Percentiles rank a stretch among this genome's conserved stretches.
phyloP scores from a whole-genome alignment of 2,329 filamentous ascomycete genomes.

The Massarina eburnea region DNA sequence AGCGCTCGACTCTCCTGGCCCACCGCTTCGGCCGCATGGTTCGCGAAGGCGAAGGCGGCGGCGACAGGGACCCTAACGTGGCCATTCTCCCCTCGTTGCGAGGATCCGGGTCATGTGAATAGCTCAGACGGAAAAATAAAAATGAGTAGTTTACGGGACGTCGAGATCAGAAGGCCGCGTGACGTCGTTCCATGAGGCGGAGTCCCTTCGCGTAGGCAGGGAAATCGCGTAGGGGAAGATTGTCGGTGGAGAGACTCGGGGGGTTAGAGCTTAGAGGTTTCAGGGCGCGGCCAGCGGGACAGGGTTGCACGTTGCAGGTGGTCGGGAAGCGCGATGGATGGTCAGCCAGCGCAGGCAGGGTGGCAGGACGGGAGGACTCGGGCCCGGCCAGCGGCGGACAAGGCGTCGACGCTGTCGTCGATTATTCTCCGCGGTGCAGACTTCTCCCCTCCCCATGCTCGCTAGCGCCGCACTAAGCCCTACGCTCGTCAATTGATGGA shows the following conservation, averaged over 20 bases:
- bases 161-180: conserved; percentile 6
- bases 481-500: neutral
- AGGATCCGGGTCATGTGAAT: conserved; percentile 12
- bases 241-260: conserved; percentile 8
- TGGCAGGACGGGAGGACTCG: too few relatives aligned
- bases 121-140: conserved; percentile 19
- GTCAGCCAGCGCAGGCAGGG: too few relatives aligned
- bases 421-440: too few relatives aligned
- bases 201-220: too few relatives aligned
- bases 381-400: too few relatives aligned
- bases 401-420: too few relatives aligned
- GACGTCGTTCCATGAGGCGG: conserved; percentile 15
- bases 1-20: conserved; percentile 74
- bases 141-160: conserved; percentile 7
- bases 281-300: neutral
- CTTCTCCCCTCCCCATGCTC: neutral
- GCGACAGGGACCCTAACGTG: conserved; percentile 43
- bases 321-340: neutral
- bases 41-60: conserved; percentile 42
- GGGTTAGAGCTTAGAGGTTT: conserved; percentile 24
- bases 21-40: conserved; percentile 50
- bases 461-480: conserved; percentile 1
- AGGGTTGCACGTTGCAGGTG: neutral
- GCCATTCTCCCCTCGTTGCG: conserved; percentile 35
- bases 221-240: conserved; percentile 5